Conservation (phyloP, 2,329 filamentous ascomycete species). For the Stagonosporopsis chrysanthemi region DNA sequence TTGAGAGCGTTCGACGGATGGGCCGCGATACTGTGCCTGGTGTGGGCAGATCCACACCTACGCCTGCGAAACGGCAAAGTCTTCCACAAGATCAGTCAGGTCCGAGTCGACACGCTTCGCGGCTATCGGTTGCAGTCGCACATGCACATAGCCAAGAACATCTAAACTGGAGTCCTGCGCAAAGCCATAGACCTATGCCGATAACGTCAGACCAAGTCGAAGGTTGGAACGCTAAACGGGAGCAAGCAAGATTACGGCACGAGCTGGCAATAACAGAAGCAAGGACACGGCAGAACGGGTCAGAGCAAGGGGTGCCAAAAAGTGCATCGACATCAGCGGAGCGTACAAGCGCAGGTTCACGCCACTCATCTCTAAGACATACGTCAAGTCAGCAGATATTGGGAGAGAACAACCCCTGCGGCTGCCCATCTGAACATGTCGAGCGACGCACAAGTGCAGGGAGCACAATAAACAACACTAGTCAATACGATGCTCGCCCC, state of each 20-base stretch:
- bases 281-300: slow-evolving; percentile 17
- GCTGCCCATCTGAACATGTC: slow-evolving; percentile 3
- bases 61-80: slow-evolving; percentile 24
- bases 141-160: slow-evolving; percentile 6
- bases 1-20: slow-evolving; percentile 5
- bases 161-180: slow-evolving; percentile 6
- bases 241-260: slow-evolving; percentile 24
- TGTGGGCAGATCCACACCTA: slow-evolving; percentile 4
- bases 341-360: slow-evolving; percentile 3
- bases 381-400: slow-evolving; percentile 28
- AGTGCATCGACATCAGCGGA: not conserved
- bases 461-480: slow-evolving; percentile 1
- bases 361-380: slow-evolving; percentile 13
- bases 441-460: slow-evolving; percentile 19
- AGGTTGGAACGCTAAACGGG: slow-evolving; percentile 31
- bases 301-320: slow-evolving; percentile 12
- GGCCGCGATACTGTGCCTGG: slow-evolving; percentile 6
- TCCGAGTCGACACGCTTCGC: not conserved
- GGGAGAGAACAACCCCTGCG: slow-evolving; percentile 23
- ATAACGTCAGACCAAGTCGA: slow-evolving; percentile 10
- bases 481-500: slow-evolving; percentile 5
- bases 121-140: slow-evolving; percentile 11
- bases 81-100: slow-evolving; percentile 24
- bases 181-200: not conserved
- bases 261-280: slow-evolving; percentile 27